Evolutionary conservation across 164 flowering plant species (phyloP).

Genomic region (Nymphaea colorata): DNA sequence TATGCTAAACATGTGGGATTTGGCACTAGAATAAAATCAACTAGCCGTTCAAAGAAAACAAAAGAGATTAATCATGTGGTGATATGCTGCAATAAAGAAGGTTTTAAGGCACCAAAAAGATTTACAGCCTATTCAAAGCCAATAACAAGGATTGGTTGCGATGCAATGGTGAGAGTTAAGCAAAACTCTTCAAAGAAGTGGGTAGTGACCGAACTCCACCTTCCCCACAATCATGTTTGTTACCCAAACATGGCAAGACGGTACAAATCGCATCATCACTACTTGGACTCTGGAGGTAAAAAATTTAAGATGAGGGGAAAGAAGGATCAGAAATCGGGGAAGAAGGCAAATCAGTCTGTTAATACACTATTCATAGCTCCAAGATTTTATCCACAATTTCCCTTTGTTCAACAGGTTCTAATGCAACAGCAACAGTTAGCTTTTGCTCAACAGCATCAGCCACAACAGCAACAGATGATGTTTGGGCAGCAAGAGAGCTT

Average conservation of each 20-base stretch:
- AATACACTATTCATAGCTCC: conserved; percentile 12
- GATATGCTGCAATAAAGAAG: background rate
- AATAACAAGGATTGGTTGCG: conserved; percentile 1
- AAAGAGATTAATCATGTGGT: background rate
- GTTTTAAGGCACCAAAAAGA: background rate
- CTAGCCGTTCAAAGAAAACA: background rate
- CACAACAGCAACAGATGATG: background rate
- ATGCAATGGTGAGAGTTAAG: background rate
- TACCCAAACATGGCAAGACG: background rate
- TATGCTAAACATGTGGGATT: conserved; percentile 6
- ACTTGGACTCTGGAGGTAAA: conserved; percentile 25
- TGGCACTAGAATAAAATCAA: background rate
- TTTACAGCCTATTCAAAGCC: conserved; percentile 1
- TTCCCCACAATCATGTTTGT: background rate
- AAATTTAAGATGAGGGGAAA: conserved; percentile 42
- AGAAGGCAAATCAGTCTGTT: conserved; percentile 30
- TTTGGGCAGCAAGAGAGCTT: background rate
- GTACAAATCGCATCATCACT: background rate
- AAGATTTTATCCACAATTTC: background rate
- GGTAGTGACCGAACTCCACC: background rate
- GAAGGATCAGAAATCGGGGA: conserved; percentile 20
- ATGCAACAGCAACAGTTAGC: background rate
- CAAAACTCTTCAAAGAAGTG: background rate
- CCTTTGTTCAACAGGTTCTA: background rate
- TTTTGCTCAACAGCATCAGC: background rate